Evolutionary conservation across 2,329 filamentous ascomycete genomes (phyloP).

Genomic region (Cadophora luteo-olivacea): DNA sequence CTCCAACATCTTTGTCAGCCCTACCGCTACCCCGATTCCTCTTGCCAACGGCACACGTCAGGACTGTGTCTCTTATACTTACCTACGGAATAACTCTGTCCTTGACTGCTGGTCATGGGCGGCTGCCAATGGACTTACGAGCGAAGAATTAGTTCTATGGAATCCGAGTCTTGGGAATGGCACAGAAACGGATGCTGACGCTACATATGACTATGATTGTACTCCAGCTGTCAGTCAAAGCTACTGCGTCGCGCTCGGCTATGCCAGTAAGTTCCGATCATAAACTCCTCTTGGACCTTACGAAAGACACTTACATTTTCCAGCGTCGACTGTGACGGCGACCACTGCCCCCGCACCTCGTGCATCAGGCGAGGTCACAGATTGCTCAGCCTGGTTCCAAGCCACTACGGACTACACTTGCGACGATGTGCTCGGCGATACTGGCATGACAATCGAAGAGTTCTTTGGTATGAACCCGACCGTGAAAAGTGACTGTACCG

Average conservation of each 20-base stretch:
- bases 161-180: not conserved
- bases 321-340: not conserved
- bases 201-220: not conserved
- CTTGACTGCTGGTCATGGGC: no score
- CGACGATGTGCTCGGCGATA: not conserved
- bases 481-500: not conserved
- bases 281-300: no score
- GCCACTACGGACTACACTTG: not conserved
- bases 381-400: not conserved
- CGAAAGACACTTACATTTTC: no score
- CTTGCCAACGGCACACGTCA: no score
- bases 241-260: not conserved
- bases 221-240: not conserved
- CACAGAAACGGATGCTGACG: not conserved
- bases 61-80: no score
- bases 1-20: no score
- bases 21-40: no score
- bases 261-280: no score
- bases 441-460: not conserved
- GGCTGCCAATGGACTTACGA: no score
- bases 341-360: not conserved
- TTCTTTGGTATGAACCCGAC: not conserved
- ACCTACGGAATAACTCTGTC: no score
- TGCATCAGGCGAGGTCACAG: not conserved
- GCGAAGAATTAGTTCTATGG: not conserved